Conservation (phyloP, 306 rosid species). For the Quercus glauca region DNA sequence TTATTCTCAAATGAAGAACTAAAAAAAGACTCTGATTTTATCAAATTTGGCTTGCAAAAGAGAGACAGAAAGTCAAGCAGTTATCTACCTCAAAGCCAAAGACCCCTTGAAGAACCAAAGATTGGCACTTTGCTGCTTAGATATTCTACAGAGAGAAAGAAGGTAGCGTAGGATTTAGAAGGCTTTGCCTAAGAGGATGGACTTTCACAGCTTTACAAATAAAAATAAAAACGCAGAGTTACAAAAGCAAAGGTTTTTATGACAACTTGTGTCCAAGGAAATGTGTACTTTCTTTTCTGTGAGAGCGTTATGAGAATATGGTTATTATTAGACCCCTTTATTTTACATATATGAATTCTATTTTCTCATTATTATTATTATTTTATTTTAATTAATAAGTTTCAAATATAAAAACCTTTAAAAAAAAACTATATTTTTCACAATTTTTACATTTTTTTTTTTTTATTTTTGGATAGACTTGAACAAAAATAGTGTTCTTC, state of each 20-base stretch:
- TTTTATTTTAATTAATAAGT: no score
- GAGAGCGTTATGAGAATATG: not conserved
- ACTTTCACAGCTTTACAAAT: slow-evolving; percentile 14
- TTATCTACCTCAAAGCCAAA: slow-evolving; percentile 35
- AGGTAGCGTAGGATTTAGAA: slow-evolving; percentile 16
- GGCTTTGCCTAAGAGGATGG: slow-evolving; percentile 10
- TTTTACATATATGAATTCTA: no score
- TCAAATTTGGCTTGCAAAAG: not conserved
- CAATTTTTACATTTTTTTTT: not conserved
- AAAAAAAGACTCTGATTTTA: slow-evolving; percentile 8
- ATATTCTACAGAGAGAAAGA: not conserved
- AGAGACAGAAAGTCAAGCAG: not conserved
- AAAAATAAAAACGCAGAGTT: slow-evolving; percentile 14
- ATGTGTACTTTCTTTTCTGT: not conserved
- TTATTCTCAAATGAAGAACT: not conserved
- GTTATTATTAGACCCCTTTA: not conserved
- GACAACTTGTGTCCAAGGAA: not conserved
- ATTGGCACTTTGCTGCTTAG: slow-evolving; percentile 18
- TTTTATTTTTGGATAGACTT: no score
- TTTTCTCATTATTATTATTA: no score
- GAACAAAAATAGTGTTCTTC: no score
- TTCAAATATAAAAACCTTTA: no score
- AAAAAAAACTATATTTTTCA: no score
- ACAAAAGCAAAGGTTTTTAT: not conserved
- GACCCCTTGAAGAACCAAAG: slow-evolving; percentile 23